A percentile compares a stretch with the other conserved stretches of the same genome.
These are phyloP conservation scores for Pseudocercospora musae DNA, from an alignment of 2,329 filamentous ascomycete species.

Conservation along the genomic window DNA sequence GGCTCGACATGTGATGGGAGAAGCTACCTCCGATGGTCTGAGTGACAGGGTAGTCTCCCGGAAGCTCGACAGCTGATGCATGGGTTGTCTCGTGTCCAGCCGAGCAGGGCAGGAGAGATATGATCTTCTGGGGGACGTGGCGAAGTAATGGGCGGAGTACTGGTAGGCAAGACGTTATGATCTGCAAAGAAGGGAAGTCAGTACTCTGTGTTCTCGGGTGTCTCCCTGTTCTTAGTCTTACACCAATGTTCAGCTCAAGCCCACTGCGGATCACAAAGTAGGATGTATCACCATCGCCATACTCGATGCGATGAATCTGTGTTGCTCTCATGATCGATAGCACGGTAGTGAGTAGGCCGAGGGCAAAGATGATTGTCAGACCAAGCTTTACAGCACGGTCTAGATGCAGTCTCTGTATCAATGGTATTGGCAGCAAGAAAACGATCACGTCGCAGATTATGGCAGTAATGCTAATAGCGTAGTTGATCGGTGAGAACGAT, in stretches of 20 bases:
- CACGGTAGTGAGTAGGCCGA: conserved; percentile 18
- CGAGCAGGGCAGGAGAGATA: conserved; percentile 11
- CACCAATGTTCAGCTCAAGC: conserved; percentile 19
- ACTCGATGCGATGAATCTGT: conserved; percentile 18
- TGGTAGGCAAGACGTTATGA: conserved; percentile 23
- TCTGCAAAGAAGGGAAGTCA: conserved; percentile 4
- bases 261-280: conserved; percentile 18
- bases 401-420: conserved; percentile 16
- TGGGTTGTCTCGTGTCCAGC: not conserved
- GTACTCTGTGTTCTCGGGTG: not conserved
- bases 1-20: not conserved
- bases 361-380: conserved; percentile 16
- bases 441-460: conserved; percentile 18
- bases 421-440: conserved; percentile 19
- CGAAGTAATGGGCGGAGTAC: conserved; percentile 16
- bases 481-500: conserved; percentile 92
- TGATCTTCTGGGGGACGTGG: conserved; percentile 13
- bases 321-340: conserved; percentile 16
- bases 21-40: conserved; percentile 13
- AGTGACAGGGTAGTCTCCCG: conserved; percentile 6
- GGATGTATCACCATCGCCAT: conserved; percentile 17
- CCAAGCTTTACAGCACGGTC: conserved; percentile 18
- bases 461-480: conserved; percentile 54
- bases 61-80: conserved; percentile 1
- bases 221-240: not conserved